Conservation (phyloP, 108 stramenopile genomes). For the Nitzschia sp. region DNA sequence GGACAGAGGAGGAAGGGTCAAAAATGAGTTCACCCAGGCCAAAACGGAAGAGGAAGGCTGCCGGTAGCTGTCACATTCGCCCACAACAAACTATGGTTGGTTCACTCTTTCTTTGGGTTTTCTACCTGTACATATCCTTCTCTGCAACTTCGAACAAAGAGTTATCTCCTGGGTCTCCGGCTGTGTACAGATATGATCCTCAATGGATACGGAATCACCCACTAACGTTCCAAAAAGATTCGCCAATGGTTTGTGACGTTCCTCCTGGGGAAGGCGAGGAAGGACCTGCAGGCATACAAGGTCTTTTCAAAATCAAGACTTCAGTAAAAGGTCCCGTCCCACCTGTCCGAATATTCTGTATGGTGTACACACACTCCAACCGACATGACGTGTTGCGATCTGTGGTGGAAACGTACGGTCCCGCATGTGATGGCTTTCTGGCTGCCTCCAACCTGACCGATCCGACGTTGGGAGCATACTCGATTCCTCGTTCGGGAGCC, state of each 20-base stretch:
- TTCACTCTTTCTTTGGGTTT: neutral
- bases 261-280: slow-evolving; percentile 50
- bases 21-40: too few species aligned
- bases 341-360: slow-evolving; percentile 24
- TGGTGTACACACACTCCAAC: slow-evolving; percentile 34
- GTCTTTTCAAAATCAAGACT: slow-evolving; percentile 78
- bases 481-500: slow-evolving; percentile 52
- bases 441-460: slow-evolving; percentile 59
- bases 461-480: slow-evolving; percentile 35
- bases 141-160: too few species aligned
- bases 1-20: too few species aligned
- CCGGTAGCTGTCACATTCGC: too few species aligned
- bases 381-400: slow-evolving; percentile 30
- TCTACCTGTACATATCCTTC: neutral
- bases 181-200: slow-evolving; percentile 1
- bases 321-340: neutral
- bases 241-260: slow-evolving; percentile 35
- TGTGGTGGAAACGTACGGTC: slow-evolving; percentile 57
- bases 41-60: too few species aligned
- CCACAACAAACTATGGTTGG: too few species aligned
- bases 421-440: slow-evolving; percentile 75
- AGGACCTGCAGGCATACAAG: slow-evolving; percentile 42
- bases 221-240: neutral
- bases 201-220: slow-evolving; percentile 7
- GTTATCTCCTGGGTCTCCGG: neutral